phyloP scores from a whole-genome alignment of 352 stramenopile genomes.

The Pythium phragmiticola region DNA sequence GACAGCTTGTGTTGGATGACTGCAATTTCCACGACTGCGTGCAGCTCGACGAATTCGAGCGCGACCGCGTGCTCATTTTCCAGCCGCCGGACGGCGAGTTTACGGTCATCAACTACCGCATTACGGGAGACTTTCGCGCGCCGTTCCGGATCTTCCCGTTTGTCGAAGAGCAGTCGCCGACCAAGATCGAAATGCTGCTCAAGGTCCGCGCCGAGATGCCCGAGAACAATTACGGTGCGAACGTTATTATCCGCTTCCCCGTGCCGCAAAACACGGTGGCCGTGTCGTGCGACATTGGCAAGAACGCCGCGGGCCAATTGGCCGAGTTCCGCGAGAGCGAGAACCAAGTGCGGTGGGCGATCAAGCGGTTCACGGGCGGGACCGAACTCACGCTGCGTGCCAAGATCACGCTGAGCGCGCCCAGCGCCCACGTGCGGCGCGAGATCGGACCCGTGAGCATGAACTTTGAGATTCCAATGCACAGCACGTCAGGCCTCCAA shows the following conservation, averaged over 20 bases:
- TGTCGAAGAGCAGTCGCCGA: slow-evolving; percentile 94
- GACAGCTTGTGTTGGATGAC: slow-evolving; percentile 95
- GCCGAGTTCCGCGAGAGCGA: slow-evolving; percentile 96
- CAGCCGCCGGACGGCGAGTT: slow-evolving; percentile 78
- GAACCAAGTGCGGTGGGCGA: slow-evolving; percentile 95
- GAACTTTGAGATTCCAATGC: slow-evolving; percentile 99
- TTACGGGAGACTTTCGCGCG: slow-evolving; percentile 96
- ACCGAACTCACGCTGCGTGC: slow-evolving; percentile 94
- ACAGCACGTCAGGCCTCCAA: slow-evolving; percentile 98
- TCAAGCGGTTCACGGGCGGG: slow-evolving; percentile 96
- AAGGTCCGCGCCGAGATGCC: slow-evolving; percentile 93
- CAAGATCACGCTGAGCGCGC: slow-evolving; percentile 88
- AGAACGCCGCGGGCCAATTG: slow-evolving; percentile 73
- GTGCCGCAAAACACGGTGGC: slow-evolving; percentile 87
- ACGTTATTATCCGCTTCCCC: slow-evolving; percentile 95
- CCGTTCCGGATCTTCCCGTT: slow-evolving; percentile 98
- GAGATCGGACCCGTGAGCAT: slow-evolving; percentile 98
- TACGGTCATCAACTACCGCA: slow-evolving; percentile 97
- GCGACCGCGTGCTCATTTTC: slow-evolving; percentile 86
- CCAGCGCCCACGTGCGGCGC: slow-evolving; percentile 75
- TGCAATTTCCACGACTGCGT: slow-evolving; percentile 99
- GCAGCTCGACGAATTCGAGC: slow-evolving; percentile 95
- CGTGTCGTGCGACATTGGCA: slow-evolving; percentile 79
- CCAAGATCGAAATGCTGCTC: slow-evolving; percentile 93
- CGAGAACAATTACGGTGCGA: slow-evolving; percentile 94